Base-by-base conservation (phyloP, 495 filamentous ascomycete genomes). In the Podospora bellae-mahoneyi region DNA sequence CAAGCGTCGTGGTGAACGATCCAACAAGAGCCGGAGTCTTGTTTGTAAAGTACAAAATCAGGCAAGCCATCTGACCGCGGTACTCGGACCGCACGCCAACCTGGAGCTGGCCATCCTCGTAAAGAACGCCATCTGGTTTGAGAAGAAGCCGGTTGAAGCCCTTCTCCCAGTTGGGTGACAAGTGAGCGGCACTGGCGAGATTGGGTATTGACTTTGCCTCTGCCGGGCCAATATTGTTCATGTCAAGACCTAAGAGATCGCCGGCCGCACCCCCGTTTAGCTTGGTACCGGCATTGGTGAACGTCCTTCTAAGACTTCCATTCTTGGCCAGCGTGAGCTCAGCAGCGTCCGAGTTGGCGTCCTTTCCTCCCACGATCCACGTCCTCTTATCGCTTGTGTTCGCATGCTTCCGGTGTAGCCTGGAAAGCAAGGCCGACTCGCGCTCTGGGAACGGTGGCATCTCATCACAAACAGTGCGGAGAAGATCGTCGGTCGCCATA, bases 381-480 rank as follows among this genome's bases (percentile, higher is more conserved):
- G 95, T 98, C 67, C 95, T 86, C 80, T 93, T 96, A 76, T 98
- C 96, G 72, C 90, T 94, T 3, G 92, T 93, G 59, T 89, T 89
- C 20, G 91, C 91, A 71, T 95, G 93, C 79, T 94, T 97, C 79
- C 95, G 91, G 77, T 98, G 95, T 34, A 99, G 85, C 48, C 96
- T 86, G 16, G 94, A 97, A 28, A 99, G 81, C 30, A 99, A 82
- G 2, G 95, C 95, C 4, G 94, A 97, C 20, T 94, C 87, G 63
- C 96, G 87, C 78, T 99, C 94, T 0, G 96, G 96, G 82, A 98
- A 99, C 0, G 96, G 94, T 16, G 96, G 96, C 96, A 99, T 98
- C 75, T 99, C 96, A 74, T 99, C 96, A 78, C 92, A 97, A 1
- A 99, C 91, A 1, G 96, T 98, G 61, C 96, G 90, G 13, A 99